Percentiles rank a stretch among this genome's conserved stretches.
phyloP scores from a whole-genome alignment of 176 grass and related monocot species.

The Ensete ventricosum region DNA sequence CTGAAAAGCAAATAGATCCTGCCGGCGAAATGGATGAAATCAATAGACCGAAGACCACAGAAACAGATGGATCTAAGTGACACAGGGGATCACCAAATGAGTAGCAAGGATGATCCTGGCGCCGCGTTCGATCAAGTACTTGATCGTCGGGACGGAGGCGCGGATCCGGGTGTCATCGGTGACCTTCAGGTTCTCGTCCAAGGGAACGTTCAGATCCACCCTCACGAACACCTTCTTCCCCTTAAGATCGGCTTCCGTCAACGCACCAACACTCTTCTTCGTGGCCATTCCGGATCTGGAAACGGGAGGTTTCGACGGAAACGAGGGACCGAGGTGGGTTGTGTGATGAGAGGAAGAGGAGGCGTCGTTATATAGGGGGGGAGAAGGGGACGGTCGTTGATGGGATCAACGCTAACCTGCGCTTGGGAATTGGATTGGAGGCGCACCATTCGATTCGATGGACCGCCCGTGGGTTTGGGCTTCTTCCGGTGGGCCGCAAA shows the following conservation, averaged over 20 bases:
- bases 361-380: too few relatives aligned
- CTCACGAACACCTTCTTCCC: constrained; percentile 39
- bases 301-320: too few relatives aligned
- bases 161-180: constrained; percentile 39
- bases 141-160: constrained; percentile 35
- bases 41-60: too few relatives aligned
- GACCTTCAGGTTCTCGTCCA: constrained; percentile 31
- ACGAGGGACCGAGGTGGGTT: too few relatives aligned
- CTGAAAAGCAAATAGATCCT: not conserved
- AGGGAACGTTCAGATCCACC: constrained; percentile 32
- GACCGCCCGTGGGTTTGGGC: too few relatives aligned
- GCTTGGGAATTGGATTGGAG: too few relatives aligned
- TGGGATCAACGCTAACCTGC: too few relatives aligned
- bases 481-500: too few relatives aligned
- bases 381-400: too few relatives aligned
- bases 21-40: not conserved
- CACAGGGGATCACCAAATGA: constrained; percentile 26
- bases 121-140: constrained; percentile 24
- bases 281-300: constrained; percentile 3
- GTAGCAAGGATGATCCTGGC: constrained; percentile 29
- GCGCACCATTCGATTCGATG: too few relatives aligned
- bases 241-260: constrained; percentile 17
- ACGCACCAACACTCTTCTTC: constrained; percentile 33
- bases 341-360: too few relatives aligned
- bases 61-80: not conserved